These are phyloP conservation scores for Paspalum notatum DNA, from an alignment of 176 grass and related monocot species.

Conservation along the genomic window DNA sequence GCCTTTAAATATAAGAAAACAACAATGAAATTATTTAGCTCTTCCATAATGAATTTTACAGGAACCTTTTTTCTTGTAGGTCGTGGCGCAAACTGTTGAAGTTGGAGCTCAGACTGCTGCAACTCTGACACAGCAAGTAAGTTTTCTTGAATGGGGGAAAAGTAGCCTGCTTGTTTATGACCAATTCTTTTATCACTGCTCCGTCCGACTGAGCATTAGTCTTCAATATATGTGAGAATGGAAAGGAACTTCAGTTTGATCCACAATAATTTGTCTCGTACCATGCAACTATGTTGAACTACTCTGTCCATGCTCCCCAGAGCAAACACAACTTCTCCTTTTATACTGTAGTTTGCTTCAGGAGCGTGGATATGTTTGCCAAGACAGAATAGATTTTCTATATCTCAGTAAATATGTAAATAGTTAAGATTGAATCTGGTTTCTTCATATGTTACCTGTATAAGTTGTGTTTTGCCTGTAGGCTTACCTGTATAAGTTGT, in stretches of 20 bases:
- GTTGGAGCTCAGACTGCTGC: slow-evolving; percentile 95
- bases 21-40: background rate
- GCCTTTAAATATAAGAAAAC: background rate
- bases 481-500: background rate
- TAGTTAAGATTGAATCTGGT: background rate
- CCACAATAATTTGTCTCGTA: background rate
- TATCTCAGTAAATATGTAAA: background rate
- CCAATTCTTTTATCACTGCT: background rate
- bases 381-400: background rate
- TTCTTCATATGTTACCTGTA: background rate
- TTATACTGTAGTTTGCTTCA: background rate
- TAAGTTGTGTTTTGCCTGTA: background rate
- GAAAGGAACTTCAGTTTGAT: background rate
- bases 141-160: slow-evolving; percentile 31
- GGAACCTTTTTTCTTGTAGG: slow-evolving; percentile 57
- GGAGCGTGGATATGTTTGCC: background rate
- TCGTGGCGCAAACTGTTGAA: slow-evolving; percentile 96
- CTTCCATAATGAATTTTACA: slow-evolving; percentile 23
- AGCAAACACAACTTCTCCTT: slow-evolving; percentile 3
- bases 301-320: background rate
- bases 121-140: slow-evolving; percentile 87
- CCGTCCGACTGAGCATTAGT: background rate
- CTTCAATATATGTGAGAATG: background rate
- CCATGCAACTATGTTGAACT: background rate
- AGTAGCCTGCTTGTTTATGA: slow-evolving; percentile 9